Evolutionary conservation across 2,329 filamentous ascomycete species (phyloP).

Genomic region (Didymella arachidicola): DNA sequence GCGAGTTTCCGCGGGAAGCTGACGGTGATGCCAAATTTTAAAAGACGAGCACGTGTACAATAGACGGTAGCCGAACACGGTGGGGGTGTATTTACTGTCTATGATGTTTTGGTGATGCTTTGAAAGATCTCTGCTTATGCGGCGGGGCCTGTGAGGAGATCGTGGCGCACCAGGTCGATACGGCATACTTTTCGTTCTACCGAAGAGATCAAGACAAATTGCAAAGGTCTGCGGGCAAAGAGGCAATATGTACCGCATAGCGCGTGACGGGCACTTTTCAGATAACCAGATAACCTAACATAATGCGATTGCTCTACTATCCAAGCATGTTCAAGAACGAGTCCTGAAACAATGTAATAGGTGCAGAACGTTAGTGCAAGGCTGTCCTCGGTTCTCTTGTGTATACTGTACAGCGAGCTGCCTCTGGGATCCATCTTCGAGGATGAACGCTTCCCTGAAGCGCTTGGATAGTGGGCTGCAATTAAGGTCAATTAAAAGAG

Average conservation of each 20-base stretch:
- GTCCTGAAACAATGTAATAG: not conserved
- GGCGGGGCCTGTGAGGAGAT: not conserved
- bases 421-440: not conserved
- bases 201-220: not conserved
- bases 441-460: not conserved
- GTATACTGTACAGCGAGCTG: not conserved
- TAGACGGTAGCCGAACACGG: not conserved
- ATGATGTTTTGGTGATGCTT: not conserved
- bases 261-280: not conserved
- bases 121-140: not conserved
- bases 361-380: not conserved
- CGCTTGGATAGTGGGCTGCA: not conserved
- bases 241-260: too few species aligned
- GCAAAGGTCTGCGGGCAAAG: not conserved
- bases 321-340: not conserved
- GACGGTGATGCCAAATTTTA: not conserved
- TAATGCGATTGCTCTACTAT: not conserved
- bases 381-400: not conserved
- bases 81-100: not conserved
- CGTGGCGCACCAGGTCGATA: not conserved
- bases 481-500: constrained; percentile 32
- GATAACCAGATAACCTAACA: not conserved
- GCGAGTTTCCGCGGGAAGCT: not conserved
- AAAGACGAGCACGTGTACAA: not conserved
- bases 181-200: not conserved